Evolutionary conservation across 177 flowering plant species (phyloP), one percentile per base, ranked within the genome.

Genomic region (Vitis hybrid): DNA sequence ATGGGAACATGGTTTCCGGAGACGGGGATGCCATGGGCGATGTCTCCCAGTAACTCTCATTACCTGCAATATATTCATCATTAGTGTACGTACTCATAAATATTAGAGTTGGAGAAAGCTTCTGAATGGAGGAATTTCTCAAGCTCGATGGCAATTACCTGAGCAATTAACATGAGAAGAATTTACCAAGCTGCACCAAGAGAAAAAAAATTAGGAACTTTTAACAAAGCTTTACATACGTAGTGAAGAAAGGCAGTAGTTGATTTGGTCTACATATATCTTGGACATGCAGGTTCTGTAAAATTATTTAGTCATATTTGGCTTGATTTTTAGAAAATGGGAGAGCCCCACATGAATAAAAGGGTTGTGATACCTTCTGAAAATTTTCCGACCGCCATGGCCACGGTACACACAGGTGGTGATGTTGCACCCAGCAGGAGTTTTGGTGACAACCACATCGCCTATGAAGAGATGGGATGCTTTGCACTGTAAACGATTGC

Each of bases 371-470:
- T 68, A 81, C 82, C 80, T 79, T 56, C 76, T 71, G 56, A 76
- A 71, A 49, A 81, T 76, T 31, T 69, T 76, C 31, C 71, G 60
- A 15, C 71, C 77, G 3, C 3, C 18, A 59, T 81, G 75, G 51
- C 82, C 84, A 24, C 82, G 76, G 65, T 82, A 82, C 2, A 66
- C n/a, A 50, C 84, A 79, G 8, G 67, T 7, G n/a, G 24, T 79
- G 15, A 77, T 62, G 52, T 70, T 70, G 69, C 84, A 82, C 13
- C 80, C 79, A 2, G 1, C 20, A 1, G 58, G 4, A 1, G 64
- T 72, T 7, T 67, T 61, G 18, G 67, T 13, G 17, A 62, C 70
- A 54, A n/a, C 7, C 3, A 17, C 54, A 10, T 77, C 79, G 0
- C 84, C 84, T 1, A 82, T 72, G 10, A 75, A 55, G 19, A 79